Base-by-base conservation (phyloP, 371 early-diverging fungal species). In the Mucor plumbeus region DNA sequence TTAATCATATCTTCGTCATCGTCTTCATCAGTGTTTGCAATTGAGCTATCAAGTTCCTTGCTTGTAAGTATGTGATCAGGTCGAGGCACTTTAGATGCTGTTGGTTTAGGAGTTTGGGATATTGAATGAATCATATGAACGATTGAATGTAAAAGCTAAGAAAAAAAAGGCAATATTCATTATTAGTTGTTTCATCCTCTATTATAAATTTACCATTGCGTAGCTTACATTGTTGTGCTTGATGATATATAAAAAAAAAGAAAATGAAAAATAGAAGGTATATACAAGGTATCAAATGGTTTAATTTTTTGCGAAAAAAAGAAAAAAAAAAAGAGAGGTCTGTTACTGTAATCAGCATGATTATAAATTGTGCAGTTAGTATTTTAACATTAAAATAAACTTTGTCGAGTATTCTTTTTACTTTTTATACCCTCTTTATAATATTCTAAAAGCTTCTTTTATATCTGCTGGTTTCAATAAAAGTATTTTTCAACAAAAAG, bases 1-100 rank as follows among this genome's bases (percentile, higher is more conserved):
- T 63, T 35, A 21, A 59, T 62, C 50, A 59, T 64, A 9, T 68
- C 68, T 1, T 68, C 68, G 0, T 69, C 64, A 17, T 69, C 64
- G 26, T 63, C 63, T 11, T 67, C 56, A 26, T 54, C 26, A 33
- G 64, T 34, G 13, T 55, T 54, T 14, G 17, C 19, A 40, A 14
- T 11, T 33, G 33, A 13, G 4, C 35, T 34, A 15, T 14, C 55
- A 14, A 34, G 4, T 34, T 55, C 9, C 4, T 55, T 55, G 35
- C 15, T 7, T 5, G 14, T 13, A 17, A 26, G 5, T 0, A 50
- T 11, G 7, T 17, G 44, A 21, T 21, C 1, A 50, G 26, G 8
- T 15, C 14, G 43, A 19, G 50, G 26, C 11, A 48, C 48, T 48
- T 9, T 21, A 19, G 21, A 48, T 4, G 21, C 1, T 50, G 50